Base-by-base conservation (phyloP, 257 asterid species). In the Linderniella brevidens region DNA sequence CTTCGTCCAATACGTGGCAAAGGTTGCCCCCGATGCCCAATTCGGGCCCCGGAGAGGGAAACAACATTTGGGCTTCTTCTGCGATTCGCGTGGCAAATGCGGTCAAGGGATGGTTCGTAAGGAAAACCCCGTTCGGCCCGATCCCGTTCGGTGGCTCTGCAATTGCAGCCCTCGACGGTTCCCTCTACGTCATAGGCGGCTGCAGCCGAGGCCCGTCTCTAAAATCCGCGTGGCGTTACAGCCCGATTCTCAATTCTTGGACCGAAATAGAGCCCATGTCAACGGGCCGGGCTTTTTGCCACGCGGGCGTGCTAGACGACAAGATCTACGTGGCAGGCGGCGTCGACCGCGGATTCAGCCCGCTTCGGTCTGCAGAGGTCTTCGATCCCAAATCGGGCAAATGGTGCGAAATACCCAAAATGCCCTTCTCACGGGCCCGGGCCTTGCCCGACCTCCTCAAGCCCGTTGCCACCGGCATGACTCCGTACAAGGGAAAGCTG, bases 381-480 rank as follows among this genome's bases (percentile, higher is more conserved):
- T 83, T 73, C 38, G 93, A 87, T 68, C 97, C 97, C 36, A 18
- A 46, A 42, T 65, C 84, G 3, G 88, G 78, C 13, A 19, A 52
- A 13, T 83, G 97, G 97, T 62, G 88, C 1, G 92, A 87, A 37
- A 63, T 87, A 37, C 93, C 97, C 0, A 80, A 76, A 58, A 87
- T 83, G 97, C 95, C 95, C 1, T 87, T 87, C 64, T 66, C 95
- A 11, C 80, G 77, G 58, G 92, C 93, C 0, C 93, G 78, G 58
- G 32, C 82, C 60, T 69, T 87, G 1, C 85, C 97, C 13, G 97
- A 87, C 58, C 63, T 80, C 11, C 88, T 87, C 57, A 87, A 80
- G 70, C 97, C 97, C 25, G 77, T 87, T 8, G 97, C 97, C 1
- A 87, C 97, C 0, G 97, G 97, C 49, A 73, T 87, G 80, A 75